These are phyloP conservation scores for Pythium oligandrum DNA, from an alignment of 352 stramenopile genomes.

Conservation along the genomic window DNA sequence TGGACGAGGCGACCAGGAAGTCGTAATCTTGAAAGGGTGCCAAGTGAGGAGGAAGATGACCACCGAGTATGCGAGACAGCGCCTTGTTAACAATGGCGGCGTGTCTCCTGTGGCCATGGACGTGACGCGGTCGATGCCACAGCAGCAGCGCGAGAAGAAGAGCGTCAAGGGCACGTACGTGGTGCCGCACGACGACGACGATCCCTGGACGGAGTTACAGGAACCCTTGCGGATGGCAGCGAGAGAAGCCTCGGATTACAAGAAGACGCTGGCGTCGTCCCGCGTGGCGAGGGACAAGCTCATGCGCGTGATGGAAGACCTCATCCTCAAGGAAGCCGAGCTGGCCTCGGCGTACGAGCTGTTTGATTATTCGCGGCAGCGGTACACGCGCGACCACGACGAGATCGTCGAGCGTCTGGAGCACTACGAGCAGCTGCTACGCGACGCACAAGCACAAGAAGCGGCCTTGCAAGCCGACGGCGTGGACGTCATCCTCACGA, in stretches of 20 bases:
- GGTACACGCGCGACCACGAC: slow-evolving; percentile 37
- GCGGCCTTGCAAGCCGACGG: slow-evolving; percentile 6
- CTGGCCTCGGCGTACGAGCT: slow-evolving; percentile 50
- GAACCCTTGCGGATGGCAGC: slow-evolving; percentile 17
- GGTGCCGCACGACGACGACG: slow-evolving; percentile 31
- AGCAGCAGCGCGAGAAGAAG: slow-evolving; percentile 20
- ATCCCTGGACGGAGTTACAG: slow-evolving; percentile 21
- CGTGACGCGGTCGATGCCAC: slow-evolving; percentile 5
- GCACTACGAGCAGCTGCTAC: slow-evolving; percentile 37
- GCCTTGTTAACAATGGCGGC: no score
- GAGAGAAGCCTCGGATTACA: no score
- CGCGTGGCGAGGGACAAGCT: slow-evolving; percentile 47
- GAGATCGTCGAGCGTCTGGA: slow-evolving; percentile 41
- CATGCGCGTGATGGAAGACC: slow-evolving; percentile 52
- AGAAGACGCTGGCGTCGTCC: slow-evolving; percentile 25
- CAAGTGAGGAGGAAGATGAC: background rate
- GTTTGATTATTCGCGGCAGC: slow-evolving; percentile 48
- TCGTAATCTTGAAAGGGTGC: slow-evolving; percentile 17
- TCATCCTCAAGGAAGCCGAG: slow-evolving; percentile 61
- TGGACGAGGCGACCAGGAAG: slow-evolving; percentile 1
- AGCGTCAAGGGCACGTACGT: slow-evolving; percentile 38
- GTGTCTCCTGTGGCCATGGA: slow-evolving; percentile 4
- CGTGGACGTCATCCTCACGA: slow-evolving; percentile 22
- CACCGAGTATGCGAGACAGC: no score
- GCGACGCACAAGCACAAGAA: slow-evolving; percentile 22